A percentile compares a stretch with the other conserved stretches of the same genome.
Conservation (phyloP, 2,329 filamentous ascomycete genomes). For the Thyridium curvatum region DNA sequence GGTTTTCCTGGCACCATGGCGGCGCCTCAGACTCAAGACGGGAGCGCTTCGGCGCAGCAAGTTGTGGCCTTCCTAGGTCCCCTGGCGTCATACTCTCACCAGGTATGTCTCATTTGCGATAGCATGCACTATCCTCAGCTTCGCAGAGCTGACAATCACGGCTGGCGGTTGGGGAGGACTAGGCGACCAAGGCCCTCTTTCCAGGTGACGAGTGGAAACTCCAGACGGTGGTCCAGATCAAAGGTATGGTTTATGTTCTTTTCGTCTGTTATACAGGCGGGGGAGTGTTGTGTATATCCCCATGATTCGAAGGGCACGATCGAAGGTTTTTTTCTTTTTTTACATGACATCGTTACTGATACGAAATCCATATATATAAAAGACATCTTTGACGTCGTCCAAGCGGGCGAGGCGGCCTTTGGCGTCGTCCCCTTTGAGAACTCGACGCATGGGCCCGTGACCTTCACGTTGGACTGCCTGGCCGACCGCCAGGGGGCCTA, state of each 20-base stretch:
- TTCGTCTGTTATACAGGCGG: no score
- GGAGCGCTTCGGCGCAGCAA: not conserved
- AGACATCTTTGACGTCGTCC: conserved; percentile 79
- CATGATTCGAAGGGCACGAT: no score
- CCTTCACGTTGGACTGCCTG: conserved; percentile 83
- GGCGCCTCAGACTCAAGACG: no score
- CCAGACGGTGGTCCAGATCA: conserved; percentile 44
- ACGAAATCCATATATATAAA: not conserved
- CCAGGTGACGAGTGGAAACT: conserved; percentile 39
- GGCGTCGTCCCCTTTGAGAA: conserved; percentile 96
- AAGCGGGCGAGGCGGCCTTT: conserved; percentile 54
- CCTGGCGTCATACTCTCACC: conserved; percentile 17
- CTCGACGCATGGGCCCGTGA: conserved; percentile 87
- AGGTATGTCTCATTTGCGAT: conserved; percentile 9
- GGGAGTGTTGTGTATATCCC: no score
- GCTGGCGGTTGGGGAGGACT: not conserved
- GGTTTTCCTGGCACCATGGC: no score
- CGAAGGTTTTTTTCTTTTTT: no score
- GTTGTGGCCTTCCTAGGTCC: conserved; percentile 19
- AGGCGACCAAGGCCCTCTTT: conserved; percentile 34
- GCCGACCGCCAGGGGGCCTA: conserved; percentile 64
- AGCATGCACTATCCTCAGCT: no score
- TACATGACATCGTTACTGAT: not conserved
- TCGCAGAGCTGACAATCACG: no score
- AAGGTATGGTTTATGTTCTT: conserved; percentile 22